These are phyloP conservation scores for Pseudogymnoascus sp. DNA, from an alignment of 2,329 filamentous ascomycete genomes.

Conservation along the genomic window DNA sequence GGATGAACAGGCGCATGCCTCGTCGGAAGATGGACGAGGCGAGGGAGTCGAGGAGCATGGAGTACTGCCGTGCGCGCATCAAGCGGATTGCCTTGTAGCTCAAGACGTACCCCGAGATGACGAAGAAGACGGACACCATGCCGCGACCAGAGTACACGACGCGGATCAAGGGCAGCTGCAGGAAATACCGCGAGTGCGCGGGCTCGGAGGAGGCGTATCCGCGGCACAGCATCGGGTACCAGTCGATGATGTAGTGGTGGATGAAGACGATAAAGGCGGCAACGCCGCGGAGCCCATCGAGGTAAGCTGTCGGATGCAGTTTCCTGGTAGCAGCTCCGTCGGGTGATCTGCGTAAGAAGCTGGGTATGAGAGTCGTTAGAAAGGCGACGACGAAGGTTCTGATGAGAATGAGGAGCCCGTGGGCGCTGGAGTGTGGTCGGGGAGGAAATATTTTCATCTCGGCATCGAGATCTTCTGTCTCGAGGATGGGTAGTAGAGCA, in stretches of 20 bases:
- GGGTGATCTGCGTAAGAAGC: neutral
- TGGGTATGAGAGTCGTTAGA: neutral
- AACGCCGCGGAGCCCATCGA: conserved; percentile 39
- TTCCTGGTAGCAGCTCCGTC: neutral
- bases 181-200: conserved; percentile 18
- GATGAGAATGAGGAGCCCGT: neutral
- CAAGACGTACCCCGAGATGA: conserved; percentile 44
- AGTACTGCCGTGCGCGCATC: conserved; percentile 31
- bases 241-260: conserved; percentile 34
- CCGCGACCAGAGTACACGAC: conserved; percentile 39
- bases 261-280: conserved; percentile 38
- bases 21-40: conserved; percentile 42
- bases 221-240: neutral
- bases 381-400: neutral
- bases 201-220: neutral
- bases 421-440: neutral
- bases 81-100: conserved; percentile 38
- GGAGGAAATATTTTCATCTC: neutral
- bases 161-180: conserved; percentile 40
- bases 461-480: neutral
- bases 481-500: neutral
- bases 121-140: conserved; percentile 46
- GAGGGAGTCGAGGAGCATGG: conserved; percentile 33
- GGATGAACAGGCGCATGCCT: conserved; percentile 40
- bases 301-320: conserved; percentile 32